Conservation (phyloP, 2,329 filamentous ascomycete genomes). For the Zopfia rhizophila region DNA sequence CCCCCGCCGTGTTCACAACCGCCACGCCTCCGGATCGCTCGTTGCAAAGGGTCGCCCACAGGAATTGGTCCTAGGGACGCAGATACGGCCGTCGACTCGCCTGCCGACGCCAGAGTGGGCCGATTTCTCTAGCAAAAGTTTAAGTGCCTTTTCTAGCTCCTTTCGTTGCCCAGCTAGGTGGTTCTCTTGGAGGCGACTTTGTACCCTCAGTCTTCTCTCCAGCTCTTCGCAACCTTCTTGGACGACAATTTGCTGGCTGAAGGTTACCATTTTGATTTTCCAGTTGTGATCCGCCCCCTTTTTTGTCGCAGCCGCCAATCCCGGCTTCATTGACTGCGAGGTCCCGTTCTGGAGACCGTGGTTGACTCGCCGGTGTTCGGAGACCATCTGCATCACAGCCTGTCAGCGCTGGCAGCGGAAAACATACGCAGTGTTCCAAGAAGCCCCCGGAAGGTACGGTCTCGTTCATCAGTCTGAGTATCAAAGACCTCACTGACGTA, state of each 20-base stretch:
- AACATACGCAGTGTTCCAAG: conserved; percentile 13
- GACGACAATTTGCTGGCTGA: conserved; percentile 17
- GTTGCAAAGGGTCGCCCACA: background rate
- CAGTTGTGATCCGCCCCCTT: conserved; percentile 6
- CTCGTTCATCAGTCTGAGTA: conserved; percentile 6
- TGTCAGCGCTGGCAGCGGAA: conserved; percentile 10
- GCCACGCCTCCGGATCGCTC: conserved; percentile 1
- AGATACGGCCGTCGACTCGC: conserved; percentile 7
- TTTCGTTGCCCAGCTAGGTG: conserved; percentile 8
- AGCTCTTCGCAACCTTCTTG: conserved; percentile 15
- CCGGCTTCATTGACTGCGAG: conserved; percentile 21
- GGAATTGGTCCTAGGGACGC: background rate
- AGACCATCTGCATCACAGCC: conserved; percentile 19
- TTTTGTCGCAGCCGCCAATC: conserved; percentile 13
- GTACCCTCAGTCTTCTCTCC: conserved; percentile 21
- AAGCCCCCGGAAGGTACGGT: conserved; percentile 30
- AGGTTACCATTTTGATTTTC: conserved; percentile 25
- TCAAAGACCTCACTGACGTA: conserved; percentile 35
- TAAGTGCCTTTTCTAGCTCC: conserved; percentile 12
- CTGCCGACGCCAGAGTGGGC: conserved; percentile 7
- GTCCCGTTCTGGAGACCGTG: conserved; percentile 20
- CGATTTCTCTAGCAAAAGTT: conserved; percentile 11
- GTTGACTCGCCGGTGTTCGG: conserved; percentile 26
- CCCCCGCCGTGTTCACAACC: background rate
- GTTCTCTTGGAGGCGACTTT: conserved; percentile 15